Evolutionary conservation across 257 asterid species (phyloP).

Genomic region (Cordia subcordata): DNA sequence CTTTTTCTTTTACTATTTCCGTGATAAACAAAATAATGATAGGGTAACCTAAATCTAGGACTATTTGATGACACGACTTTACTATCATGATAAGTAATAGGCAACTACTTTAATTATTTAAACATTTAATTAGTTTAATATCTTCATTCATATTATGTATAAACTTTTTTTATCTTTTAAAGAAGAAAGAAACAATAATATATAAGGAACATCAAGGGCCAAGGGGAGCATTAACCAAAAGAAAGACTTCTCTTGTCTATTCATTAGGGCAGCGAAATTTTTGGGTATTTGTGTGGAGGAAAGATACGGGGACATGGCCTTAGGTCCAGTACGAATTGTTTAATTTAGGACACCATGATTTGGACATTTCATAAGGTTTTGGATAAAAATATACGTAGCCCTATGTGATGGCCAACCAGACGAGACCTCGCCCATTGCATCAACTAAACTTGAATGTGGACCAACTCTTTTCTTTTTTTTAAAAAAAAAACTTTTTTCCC

Average conservation of each 20-base stretch:
- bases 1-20: too few species aligned
- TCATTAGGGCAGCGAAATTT: background rate
- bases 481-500: too few species aligned
- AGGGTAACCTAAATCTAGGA: too few species aligned
- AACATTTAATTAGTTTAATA: too few species aligned
- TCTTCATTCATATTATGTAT: too few species aligned
- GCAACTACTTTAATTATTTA: too few species aligned
- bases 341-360: conserved; percentile 9
- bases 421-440: background rate
- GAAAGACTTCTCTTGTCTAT: conserved; percentile 1
- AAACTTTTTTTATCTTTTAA: background rate
- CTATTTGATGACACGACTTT: too few species aligned
- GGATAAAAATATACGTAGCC: conserved; percentile 1
- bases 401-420: conserved; percentile 18
- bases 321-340: conserved; percentile 15
- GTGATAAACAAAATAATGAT: too few species aligned
- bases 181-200: background rate
- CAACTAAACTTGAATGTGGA: background rate
- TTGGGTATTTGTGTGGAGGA: background rate
- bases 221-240: background rate
- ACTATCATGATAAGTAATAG: too few species aligned
- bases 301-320: conserved; percentile 1
- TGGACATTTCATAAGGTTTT: conserved; percentile 5
- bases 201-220: conserved; percentile 1
- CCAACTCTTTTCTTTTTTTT: background rate